These are phyloP conservation scores for Trametes cinnabarina DNA, from an alignment of 768 basidiomycete species.

Conservation along the genomic window DNA sequence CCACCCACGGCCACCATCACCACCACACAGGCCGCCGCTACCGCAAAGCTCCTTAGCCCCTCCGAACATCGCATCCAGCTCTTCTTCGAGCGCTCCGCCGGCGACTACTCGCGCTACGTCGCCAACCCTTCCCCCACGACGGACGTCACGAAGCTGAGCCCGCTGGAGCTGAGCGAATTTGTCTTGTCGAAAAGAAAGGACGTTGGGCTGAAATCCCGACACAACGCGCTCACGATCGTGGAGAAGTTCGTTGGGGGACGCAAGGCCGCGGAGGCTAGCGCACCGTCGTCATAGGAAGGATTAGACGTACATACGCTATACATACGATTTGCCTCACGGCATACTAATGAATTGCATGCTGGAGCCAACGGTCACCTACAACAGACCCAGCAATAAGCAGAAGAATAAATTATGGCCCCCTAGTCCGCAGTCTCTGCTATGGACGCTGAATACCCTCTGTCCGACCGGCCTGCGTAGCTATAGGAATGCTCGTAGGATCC, in stretches of 20 bases:
- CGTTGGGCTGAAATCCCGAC: constrained; percentile 39
- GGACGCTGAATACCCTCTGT: constrained; percentile 8
- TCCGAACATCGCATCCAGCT: constrained; percentile 27
- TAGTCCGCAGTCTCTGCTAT: constrained; percentile 1
- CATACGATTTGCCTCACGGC: constrained; percentile 6
- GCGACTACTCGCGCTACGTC: constrained; percentile 52
- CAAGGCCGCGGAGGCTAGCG: neutral
- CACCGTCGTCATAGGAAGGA: neutral
- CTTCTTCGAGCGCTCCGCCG: constrained; percentile 39
- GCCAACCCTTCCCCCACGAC: constrained; percentile 29
- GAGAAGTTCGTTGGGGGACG: constrained; percentile 1
- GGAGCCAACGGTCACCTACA: neutral
- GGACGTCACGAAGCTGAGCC: constrained; percentile 35
- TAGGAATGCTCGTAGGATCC: constrained; percentile 7
- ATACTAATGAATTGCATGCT: constrained; percentile 2
- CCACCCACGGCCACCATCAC: neutral
- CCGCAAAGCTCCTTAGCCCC: neutral
- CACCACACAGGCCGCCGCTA: neutral
- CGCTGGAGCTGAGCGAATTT: constrained; percentile 43
- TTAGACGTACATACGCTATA: constrained; percentile 15
- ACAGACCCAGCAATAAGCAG: neutral
- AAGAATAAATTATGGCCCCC: constrained; percentile 1
- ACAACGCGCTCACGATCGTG: constrained; percentile 32
- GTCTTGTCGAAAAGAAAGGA: constrained; percentile 44
- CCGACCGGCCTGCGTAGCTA: constrained; percentile 12